Base-by-base conservation (phyloP, 768 basidiomycete species). In the Lyophyllum decastes region DNA sequence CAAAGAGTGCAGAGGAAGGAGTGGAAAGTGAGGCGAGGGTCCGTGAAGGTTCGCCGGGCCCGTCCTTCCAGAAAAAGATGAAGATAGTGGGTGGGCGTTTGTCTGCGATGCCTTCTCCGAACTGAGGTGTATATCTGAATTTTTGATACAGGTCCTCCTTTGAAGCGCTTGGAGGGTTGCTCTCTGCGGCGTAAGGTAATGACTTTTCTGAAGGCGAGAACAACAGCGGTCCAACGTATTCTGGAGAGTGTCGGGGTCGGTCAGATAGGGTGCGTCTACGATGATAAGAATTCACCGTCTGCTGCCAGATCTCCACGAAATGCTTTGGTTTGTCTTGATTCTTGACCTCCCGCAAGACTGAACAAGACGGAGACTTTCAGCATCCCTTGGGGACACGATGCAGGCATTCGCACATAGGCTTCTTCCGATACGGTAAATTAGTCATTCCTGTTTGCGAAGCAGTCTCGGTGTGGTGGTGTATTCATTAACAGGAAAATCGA, bases 131-230 rank as follows among this genome's bases (percentile, higher is more conserved):
- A 66, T 80, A 90, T 24, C 76, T 71, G 60, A 84, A 89, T 53
- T 81, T 82, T 19, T 69, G 66, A 55, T 72, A 78, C 2, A 73
- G 72, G 60, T 76, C 72, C 0, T 66, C 55, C 14, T 70, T 57
- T 10, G 55, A 47, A 60, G 69, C 41, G 46, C 61, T 4, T 71
- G 71, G 10, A 54, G 60, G 16, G 82, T 84, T 0, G 70, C 76
- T 64, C 38, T 90, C 89, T 2, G 88, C 89, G 3, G 78, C 76
- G 59, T 90, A 90, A 14, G 87, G 62, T 10, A 90, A 62, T 0
- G 79, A 75, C 2, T 72, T 68, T 57, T 86, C 83, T 2, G 80
- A 76, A 0, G 79, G 77, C 4, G 82, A 78, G 67, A 89, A 90
- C 0, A 77, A 73, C 12, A 87, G 68, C 0, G 80, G 78, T 2